These are phyloP conservation scores for Macrophomina tecta DNA, from an alignment of 2,329 filamentous ascomycete genomes.

Conservation along the genomic window DNA sequence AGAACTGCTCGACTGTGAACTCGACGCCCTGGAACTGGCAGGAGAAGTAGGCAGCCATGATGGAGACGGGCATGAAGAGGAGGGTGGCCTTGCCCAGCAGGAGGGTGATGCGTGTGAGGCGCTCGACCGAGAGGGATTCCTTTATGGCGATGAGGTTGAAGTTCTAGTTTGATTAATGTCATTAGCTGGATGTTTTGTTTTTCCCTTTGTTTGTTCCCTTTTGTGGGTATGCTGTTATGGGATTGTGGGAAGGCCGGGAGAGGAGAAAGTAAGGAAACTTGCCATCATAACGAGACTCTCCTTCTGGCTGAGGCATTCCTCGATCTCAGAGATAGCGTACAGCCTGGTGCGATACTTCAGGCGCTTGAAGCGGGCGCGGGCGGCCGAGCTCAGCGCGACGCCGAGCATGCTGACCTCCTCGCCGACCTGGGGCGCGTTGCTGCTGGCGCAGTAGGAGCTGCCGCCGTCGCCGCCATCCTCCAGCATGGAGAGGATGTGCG, in stretches of 20 bases:
- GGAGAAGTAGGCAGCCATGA: slow-evolving; percentile 78
- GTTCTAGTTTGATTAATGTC: slow-evolving; percentile 58
- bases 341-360: slow-evolving; percentile 65
- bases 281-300: slow-evolving; percentile 72
- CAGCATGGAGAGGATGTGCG: slow-evolving; percentile 39
- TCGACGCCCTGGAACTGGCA: slow-evolving; percentile 66
- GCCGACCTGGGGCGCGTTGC: slow-evolving; percentile 8
- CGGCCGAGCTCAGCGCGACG: slow-evolving; percentile 54
- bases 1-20: slow-evolving; percentile 69
- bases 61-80: slow-evolving; percentile 74
- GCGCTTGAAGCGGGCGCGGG: slow-evolving; percentile 64
- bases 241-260: no score
- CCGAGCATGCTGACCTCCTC: slow-evolving; percentile 50
- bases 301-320: slow-evolving; percentile 71
- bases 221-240: no score
- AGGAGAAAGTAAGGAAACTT: slow-evolving; percentile 33
- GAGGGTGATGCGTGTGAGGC: slow-evolving; percentile 73
- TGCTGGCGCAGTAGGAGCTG: slow-evolving; percentile 34
- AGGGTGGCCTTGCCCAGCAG: slow-evolving; percentile 77
- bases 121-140: slow-evolving; percentile 73
- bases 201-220: no score
- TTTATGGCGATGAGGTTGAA: slow-evolving; percentile 80
- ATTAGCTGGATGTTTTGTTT: no score
- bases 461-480: slow-evolving; percentile 37
- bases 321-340: slow-evolving; percentile 66